Percentiles rank a stretch among this genome's conserved stretches.
Conservation (phyloP, 257 asterid genomes). For the Ilex asprella region DNA sequence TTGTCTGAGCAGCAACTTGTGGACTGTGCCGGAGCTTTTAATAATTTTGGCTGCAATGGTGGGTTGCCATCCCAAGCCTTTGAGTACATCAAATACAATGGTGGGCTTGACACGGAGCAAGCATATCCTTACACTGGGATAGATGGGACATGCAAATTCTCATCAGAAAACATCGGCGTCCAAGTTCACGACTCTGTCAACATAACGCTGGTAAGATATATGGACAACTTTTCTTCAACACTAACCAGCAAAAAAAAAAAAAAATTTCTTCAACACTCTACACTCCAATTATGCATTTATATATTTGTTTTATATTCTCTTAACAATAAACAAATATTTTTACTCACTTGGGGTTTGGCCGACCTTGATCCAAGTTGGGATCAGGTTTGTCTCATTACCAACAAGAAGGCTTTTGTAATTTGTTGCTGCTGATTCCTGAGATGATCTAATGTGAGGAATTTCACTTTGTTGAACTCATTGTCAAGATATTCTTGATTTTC, state of each 20-base stretch:
- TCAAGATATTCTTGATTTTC: too few relatives aligned
- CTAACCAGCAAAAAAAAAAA: too few relatives aligned
- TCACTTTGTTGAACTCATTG: too few relatives aligned
- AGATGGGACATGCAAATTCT: constrained; percentile 64
- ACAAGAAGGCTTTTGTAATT: too few relatives aligned
- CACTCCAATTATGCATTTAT: background rate
- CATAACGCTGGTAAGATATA: constrained; percentile 69
- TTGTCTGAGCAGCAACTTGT: constrained; percentile 98
- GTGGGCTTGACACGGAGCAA: constrained; percentile 84
- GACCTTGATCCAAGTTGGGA: too few relatives aligned
- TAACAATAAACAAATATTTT: too few relatives aligned
- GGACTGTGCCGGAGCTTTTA: constrained; percentile 91
- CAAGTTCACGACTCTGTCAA: constrained; percentile 71
- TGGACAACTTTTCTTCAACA: background rate
- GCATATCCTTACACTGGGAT: constrained; percentile 80
- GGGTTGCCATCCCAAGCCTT: constrained; percentile 98
- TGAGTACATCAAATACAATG: constrained; percentile 82
- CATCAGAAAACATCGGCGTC: constrained; percentile 60
- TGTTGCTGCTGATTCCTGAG: too few relatives aligned
- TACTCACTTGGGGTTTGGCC: too few relatives aligned
- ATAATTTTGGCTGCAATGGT: constrained; percentile 90
- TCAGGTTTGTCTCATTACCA: too few relatives aligned
- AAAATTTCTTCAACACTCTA: too few relatives aligned
- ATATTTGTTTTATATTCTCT: too few relatives aligned
- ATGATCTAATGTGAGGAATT: too few relatives aligned